Evolutionary conservation across 192 early-diverging fungal species (phyloP).

Genomic region (Anaeromyces robustus): DNA sequence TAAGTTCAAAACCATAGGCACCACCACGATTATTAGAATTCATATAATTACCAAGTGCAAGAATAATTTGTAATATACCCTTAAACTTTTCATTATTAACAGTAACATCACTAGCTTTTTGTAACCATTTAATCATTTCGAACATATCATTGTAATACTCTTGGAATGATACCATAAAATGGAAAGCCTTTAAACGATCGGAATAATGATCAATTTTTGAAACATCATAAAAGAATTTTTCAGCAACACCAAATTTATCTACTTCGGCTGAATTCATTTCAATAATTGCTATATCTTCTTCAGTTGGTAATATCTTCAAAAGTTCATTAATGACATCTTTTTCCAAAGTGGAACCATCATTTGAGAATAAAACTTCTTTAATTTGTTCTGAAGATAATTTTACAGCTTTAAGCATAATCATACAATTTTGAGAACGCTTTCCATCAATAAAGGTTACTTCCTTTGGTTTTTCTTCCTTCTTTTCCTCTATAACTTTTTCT

Average conservation of each 20-base stretch:
- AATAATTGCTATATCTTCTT: neutral
- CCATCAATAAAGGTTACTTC: slow-evolving; percentile 2
- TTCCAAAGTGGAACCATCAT: neutral
- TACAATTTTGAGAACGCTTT: slow-evolving; percentile 1
- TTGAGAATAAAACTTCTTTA: neutral
- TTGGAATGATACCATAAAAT: neutral
- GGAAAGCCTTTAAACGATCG: neutral
- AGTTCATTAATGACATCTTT: neutral
- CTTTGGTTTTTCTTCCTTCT: slow-evolving; percentile 1
- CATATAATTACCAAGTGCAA: slow-evolving; percentile 3
- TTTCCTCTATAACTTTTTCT: neutral
- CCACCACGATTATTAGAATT: slow-evolving; percentile 2
- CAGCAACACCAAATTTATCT: neutral
- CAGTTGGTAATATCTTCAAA: neutral
- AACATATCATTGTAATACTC: neutral
- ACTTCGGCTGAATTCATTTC: neutral
- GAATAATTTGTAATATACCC: slow-evolving; percentile 1
- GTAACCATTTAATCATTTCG: neutral
- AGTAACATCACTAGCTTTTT: neutral
- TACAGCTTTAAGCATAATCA: neutral
- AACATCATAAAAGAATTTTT: neutral
- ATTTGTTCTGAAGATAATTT: neutral
- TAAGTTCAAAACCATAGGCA: slow-evolving; percentile 1
- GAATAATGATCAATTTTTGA: neutral
- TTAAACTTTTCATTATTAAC: neutral